phyloP scores from a whole-genome alignment of 805 yeast species.

The Yarrowia sp. region DNA sequence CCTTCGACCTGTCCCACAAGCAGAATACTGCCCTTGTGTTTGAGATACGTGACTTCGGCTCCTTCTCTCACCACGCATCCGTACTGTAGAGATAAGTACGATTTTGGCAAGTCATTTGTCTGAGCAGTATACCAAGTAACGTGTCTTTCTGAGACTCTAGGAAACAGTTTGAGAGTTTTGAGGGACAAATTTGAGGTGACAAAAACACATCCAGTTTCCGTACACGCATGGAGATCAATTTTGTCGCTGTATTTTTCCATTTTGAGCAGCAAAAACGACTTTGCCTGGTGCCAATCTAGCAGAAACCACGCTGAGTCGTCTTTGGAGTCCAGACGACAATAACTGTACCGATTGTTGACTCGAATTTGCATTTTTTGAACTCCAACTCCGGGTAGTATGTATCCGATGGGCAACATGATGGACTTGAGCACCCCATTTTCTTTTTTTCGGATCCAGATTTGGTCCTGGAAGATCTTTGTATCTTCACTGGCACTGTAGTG shows the following conservation, averaged over 20 bases:
- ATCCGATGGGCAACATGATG: slow-evolving; percentile 6
- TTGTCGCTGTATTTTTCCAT: slow-evolving; percentile 12
- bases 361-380: neutral
- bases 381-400: neutral
- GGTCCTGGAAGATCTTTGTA: slow-evolving; percentile 14
- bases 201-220: neutral
- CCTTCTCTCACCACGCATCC: slow-evolving; percentile 13
- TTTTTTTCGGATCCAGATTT: neutral
- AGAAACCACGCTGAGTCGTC: slow-evolving; percentile 19
- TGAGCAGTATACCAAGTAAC: neutral
- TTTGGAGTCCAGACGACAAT: neutral
- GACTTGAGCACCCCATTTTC: neutral
- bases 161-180: neutral
- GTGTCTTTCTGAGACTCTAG: neutral
- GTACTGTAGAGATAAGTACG: neutral
- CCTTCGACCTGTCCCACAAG: slow-evolving; percentile 8
- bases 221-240: neutral
- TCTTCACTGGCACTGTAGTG: neutral
- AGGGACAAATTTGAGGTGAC: neutral
- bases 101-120: neutral
- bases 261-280: neutral
- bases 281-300: neutral
- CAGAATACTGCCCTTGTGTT: neutral
- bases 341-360: neutral
- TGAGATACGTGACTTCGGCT: neutral